Evolutionary conservation across 495 filamentous ascomycete species (phyloP).

Genomic region (Podospora didyma): DNA sequence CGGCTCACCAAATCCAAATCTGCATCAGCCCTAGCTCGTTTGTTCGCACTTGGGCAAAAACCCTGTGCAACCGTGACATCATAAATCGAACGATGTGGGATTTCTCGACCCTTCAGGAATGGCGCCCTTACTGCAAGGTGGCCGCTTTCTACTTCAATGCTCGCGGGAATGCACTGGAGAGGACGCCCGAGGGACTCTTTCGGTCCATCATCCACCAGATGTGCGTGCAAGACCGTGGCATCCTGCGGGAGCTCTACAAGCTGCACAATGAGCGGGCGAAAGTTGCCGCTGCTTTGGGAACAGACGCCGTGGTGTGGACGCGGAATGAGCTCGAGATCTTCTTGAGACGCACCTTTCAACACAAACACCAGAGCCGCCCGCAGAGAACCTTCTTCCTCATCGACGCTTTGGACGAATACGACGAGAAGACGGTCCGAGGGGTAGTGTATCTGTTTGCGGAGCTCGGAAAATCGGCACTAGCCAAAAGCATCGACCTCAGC

Average conservation of each 20-base stretch:
- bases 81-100: no score
- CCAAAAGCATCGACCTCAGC: background rate
- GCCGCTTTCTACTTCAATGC: constrained; percentile 41
- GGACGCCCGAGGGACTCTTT: constrained; percentile 26
- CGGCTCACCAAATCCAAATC: no score
- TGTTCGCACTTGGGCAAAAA: no score
- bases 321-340: constrained; percentile 9
- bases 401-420: constrained; percentile 41
- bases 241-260: background rate
- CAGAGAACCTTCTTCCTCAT: constrained; percentile 22
- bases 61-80: no score
- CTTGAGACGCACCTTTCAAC: background rate
- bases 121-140: constrained; percentile 11
- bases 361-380: no score
- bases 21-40: no score
- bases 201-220: constrained; percentile 34
- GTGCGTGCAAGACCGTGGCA: constrained; percentile 4
- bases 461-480: background rate
- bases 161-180: constrained; percentile 29
- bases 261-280: background rate
- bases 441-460: background rate
- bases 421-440: background rate
- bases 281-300: background rate
- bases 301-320: no score
- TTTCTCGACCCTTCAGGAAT: no score